Base-by-base conservation (phyloP, 352 stramenopile species). In the Salisapilia sapeloensis region DNA sequence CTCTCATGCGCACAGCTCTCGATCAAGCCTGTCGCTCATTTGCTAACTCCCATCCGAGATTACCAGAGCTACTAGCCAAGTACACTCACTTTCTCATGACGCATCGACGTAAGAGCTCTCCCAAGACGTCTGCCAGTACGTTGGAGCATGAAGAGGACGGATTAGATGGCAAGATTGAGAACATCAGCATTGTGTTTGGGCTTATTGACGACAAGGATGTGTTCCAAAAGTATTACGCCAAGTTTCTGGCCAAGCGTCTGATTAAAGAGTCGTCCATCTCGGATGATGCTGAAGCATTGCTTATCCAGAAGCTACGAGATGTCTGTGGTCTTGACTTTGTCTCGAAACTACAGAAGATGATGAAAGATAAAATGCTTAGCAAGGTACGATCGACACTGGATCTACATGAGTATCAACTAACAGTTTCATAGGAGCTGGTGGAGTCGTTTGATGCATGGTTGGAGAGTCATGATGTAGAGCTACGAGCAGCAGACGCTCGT, bases 221-320 rank as follows among this genome's bases (percentile, higher is more conserved):
- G 9, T 90, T 90, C 69, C 86, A 90, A 41, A 85, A 85, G 29
- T 87, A 80, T 36, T 90, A 90, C 35, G 69, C 75, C 2, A 90
- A 86, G 35, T 81, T 80, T 44, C 36, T 90, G 24, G 65, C 75
- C 5, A 86, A 87, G 30, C 56, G 75, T 2, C 49, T 90, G 13
- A 85, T 90, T 43, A 83, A 84, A 79, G 75, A 70, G 12, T 71
- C 63, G 4, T 81, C 56, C n/a, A 52, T 75, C 27, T 66, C 71
- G 11, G 67, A 74, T 24, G 75, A 90, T 21, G 50, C 85, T 29
- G 75, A 90, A 46, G 44, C 85, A 8, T 35, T 79, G 14, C 40
- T 90, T 1, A 81, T 90, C 24, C 67, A 83, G 25, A 90, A 90
- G 33, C 41, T 90, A 24, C 70, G 75, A 11, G 71, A 90, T 20